Evolutionary conservation across 192 early-diverging fungal genomes (phyloP), one percentile per base, ranked within the genome.

Genomic region (Phycomyces blakesleeanus): DNA sequence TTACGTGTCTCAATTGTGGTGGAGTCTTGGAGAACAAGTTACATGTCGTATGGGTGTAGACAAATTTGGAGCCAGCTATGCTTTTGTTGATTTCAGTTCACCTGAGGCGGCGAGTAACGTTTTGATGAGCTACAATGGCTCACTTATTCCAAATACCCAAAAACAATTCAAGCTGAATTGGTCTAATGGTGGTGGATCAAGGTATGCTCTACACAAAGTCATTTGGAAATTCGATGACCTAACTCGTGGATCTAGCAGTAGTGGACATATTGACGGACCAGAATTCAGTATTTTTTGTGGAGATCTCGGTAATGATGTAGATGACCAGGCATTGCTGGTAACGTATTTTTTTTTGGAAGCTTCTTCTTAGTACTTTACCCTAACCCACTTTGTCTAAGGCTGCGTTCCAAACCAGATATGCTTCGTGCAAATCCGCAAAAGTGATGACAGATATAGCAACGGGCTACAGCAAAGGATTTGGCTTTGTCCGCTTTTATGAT

Each of bases 231-330:
- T n/a, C n/a, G n/a, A n/a, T n/a, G n/a, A n/a, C n/a, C n/a, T n/a
- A n/a, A n/a, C n/a, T n/a, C n/a, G n/a, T n/a, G n/a, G n/a, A n/a
- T n/a, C n/a, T n/a, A 10, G 21, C 20, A 41, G 49, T 37, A 27
- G 49, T 10, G 5, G 15, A 34, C 49, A 39, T 40, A 39, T 49
- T 21, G 49, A 9, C 22, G 59, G 59, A 14, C 29, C 29, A 34
- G 59, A 61, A 39, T 61, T 50, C 44, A 61, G 59, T 22, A 61
- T 61, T 51, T 61, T 61, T 15, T 39, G 38, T 50, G 59, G 59
- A 22, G 59, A 61, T 37, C 37, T 61, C 16, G 59, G 59, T 0
- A 29, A 27, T 4, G 59, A 61, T 51, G 59, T 61, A 3, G 59
- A 61, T 20, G 59, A 61, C 5, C 34, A 22, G 20, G 59, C 51